phyloP scores from a whole-genome alignment of 495 filamentous ascomycete species.

The Penicillium roqueforti region DNA sequence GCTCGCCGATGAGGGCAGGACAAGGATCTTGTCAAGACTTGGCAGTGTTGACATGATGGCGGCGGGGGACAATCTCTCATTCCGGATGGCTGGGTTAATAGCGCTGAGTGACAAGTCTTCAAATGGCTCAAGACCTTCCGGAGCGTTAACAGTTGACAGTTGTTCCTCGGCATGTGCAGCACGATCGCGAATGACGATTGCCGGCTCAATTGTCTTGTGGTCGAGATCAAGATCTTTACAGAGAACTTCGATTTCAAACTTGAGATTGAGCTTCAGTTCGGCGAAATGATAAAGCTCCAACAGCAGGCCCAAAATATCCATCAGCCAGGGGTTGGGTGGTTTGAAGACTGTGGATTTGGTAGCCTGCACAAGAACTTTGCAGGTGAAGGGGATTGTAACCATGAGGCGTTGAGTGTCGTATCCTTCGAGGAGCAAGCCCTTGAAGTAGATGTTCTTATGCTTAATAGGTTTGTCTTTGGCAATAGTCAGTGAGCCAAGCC shows the following conservation, averaged over 20 bases:
- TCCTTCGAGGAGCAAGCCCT: constrained; percentile 87
- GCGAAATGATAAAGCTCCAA: constrained; percentile 88
- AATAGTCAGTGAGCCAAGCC: constrained; percentile 91
- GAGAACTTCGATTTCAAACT: constrained; percentile 97
- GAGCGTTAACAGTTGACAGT: constrained; percentile 47
- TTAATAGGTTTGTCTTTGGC: constrained; percentile 94
- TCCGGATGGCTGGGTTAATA: constrained; percentile 63
- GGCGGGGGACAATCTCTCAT: constrained; percentile 66
- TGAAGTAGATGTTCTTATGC: constrained; percentile 95
- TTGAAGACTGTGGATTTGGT: constrained; percentile 83
- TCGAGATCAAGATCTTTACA: constrained; percentile 88
- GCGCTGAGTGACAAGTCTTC: constrained; percentile 72
- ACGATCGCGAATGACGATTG: constrained; percentile 72
- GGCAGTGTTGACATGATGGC: constrained; percentile 72
- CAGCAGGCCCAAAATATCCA: constrained; percentile 85
- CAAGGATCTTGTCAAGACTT: constrained; percentile 67
- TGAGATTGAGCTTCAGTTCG: constrained; percentile 91
- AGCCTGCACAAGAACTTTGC: constrained; percentile 85
- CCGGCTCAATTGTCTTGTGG: constrained; percentile 79
- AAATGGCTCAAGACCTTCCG: constrained; percentile 71
- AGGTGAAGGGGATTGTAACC: constrained; percentile 92
- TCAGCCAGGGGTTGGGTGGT: constrained; percentile 93
- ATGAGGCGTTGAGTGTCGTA: constrained; percentile 84
- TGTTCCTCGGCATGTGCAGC: constrained; percentile 57
- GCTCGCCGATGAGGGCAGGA: constrained; percentile 71